A percentile compares a stretch with the other conserved stretches of the same genome.
phyloP scores from a whole-genome alignment of 768 basidiomycete species.

The Rhizopogon salebrosus region DNA sequence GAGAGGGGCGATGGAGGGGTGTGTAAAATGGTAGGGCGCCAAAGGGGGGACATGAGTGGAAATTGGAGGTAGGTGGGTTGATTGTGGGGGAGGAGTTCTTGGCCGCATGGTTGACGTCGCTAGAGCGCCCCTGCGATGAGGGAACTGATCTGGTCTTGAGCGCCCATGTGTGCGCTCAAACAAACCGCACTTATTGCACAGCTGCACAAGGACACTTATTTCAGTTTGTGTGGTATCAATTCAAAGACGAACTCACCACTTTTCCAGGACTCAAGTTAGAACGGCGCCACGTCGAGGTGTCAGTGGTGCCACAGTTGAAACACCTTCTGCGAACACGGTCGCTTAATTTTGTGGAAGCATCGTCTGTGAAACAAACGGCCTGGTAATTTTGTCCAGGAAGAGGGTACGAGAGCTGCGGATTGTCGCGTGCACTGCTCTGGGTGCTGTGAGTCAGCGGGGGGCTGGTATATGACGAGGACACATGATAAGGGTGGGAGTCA shows the following conservation, averaged over 20 bases:
- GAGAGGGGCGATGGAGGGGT: constrained; percentile 48
- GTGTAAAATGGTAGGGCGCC: constrained; percentile 45
- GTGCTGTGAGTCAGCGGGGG: constrained; percentile 21
- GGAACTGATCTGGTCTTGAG: constrained; percentile 75
- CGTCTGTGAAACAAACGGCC: constrained; percentile 57
- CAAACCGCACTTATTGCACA: constrained; percentile 66
- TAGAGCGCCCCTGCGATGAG: constrained; percentile 71
- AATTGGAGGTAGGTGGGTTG: constrained; percentile 40
- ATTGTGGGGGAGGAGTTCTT: constrained; percentile 47
- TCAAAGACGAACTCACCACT: constrained; percentile 40
- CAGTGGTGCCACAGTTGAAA: constrained; percentile 83
- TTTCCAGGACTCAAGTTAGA: constrained; percentile 77
- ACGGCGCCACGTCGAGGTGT: constrained; percentile 78
- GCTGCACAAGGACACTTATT: constrained; percentile 20
- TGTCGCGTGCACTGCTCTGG: constrained; percentile 15
- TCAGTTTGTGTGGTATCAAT: constrained; percentile 1
- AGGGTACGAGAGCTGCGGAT: constrained; percentile 27
- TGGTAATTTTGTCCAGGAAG: constrained; percentile 34
- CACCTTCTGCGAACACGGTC: constrained; percentile 73
- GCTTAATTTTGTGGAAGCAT: constrained; percentile 75
- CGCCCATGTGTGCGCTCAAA: constrained; percentile 80
- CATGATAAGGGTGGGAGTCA: constrained; percentile 28
- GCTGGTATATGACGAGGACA: constrained; percentile 20
- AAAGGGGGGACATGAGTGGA: constrained; percentile 33
- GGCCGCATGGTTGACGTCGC: constrained; percentile 46